Percentiles rank a stretch among this genome's conserved stretches.
Conservation (phyloP, 148 eudicot species). For the Nyssa sinensis region DNA sequence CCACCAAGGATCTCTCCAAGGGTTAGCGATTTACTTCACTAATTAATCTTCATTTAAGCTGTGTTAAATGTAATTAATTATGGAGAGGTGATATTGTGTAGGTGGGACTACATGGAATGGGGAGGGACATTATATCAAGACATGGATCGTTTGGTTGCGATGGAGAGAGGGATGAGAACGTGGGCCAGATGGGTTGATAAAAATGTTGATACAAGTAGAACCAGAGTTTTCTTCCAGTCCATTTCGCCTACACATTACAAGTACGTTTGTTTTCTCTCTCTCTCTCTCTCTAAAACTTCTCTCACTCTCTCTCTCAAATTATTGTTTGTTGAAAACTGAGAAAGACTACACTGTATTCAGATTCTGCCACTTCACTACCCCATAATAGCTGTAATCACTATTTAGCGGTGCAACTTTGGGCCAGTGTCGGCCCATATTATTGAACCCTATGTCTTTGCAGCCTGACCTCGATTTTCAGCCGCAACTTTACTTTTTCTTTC, state of each 20-base stretch:
- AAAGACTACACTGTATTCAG: too few relatives aligned
- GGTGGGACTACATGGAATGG: slow-evolving; percentile 91
- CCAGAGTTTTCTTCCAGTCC: slow-evolving; percentile 76
- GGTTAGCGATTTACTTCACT: slow-evolving; percentile 35
- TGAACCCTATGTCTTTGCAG: too few relatives aligned
- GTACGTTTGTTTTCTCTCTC: slow-evolving; percentile 32
- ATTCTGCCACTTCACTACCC: too few relatives aligned
- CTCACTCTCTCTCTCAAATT: too few relatives aligned
- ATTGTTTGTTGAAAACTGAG: too few relatives aligned
- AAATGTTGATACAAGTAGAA: slow-evolving; percentile 46
- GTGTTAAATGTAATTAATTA: not conserved
- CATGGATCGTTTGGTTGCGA: slow-evolving; percentile 73
- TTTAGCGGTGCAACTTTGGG: too few relatives aligned
- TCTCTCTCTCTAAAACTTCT: not conserved
- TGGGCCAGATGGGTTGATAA: slow-evolving; percentile 88
- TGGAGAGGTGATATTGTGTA: slow-evolving; percentile 24
- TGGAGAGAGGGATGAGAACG: slow-evolving; percentile 68
- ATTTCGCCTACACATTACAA: slow-evolving; percentile 89
- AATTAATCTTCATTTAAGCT: too few relatives aligned
- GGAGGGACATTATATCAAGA: slow-evolving; percentile 65
- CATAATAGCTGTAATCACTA: too few relatives aligned
- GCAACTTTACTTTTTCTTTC: too few relatives aligned
- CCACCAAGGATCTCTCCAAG: slow-evolving; percentile 84
- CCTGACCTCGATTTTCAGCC: too few relatives aligned
- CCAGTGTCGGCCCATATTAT: too few relatives aligned